Evolutionary conservation across 495 filamentous ascomycete species (phyloP), one percentile per base, ranked within the genome.

Genomic region (Apiosordaria backusii): DNA sequence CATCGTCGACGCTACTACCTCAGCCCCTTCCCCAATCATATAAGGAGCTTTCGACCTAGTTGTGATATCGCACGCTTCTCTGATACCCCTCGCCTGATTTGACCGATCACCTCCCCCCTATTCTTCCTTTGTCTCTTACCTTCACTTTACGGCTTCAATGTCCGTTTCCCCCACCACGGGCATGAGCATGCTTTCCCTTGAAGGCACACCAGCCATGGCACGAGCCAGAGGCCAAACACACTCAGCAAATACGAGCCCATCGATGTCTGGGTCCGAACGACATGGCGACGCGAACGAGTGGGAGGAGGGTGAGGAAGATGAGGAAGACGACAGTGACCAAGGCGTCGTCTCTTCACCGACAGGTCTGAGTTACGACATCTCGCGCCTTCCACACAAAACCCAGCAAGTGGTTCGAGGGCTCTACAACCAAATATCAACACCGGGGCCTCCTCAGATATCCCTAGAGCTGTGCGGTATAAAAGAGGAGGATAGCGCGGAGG

Each of bases 151-250:
- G 23, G 13, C 21, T 27, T 61, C 66, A 66, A 77, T 77, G 75
- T 71, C 74, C 53, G 68, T 75, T 57, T 75, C 77, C 61, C 70
- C 73, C 45, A 78, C 78, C 26, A 73, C 73, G 26, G 72, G 72
- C 63, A 67, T 82, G 69, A 78, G 73, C 62, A 73, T 71, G 71
- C 77, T 82, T 71, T 78, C 78, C 40, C 70, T 82, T 18, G 78
- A 73, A 64, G 69, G 69, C 69, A 76, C 75, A 65, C 73, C 76
- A 18, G 61, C 67, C 3, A 62, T 60, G 27, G 69, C 72, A 22
- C 71, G 68, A 22, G 57, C 72, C 52, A 69, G 73, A 18, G 69
- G 66, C 64, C 74, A 58, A 29, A 70, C 72, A 68, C 71, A 67
- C 29, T 67, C 67, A 15, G 62, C 57, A 57, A 73, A 65, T 13